Percentiles rank a stretch among this genome's conserved stretches.
These are phyloP conservation scores for Ogataea degrootiae DNA, from an alignment of 805 yeast species.

Conservation along the genomic window DNA sequence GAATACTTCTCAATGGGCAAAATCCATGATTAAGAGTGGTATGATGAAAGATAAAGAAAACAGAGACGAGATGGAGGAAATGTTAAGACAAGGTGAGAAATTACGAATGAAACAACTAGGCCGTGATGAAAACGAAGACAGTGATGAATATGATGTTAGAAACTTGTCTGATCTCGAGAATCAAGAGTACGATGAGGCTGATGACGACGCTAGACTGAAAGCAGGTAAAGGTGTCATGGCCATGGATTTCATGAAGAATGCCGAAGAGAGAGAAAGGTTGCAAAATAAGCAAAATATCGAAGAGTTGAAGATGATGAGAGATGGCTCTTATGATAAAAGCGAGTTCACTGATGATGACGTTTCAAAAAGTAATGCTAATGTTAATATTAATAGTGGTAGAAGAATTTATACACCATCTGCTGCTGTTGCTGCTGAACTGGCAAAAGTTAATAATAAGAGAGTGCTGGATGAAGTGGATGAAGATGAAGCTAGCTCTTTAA, in stretches of 20 bases:
- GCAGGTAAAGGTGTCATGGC: conserved; percentile 86
- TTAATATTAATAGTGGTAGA: conserved; percentile 67
- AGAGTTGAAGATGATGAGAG: conserved; percentile 44
- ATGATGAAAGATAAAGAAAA: conserved; percentile 81
- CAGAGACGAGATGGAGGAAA: conserved; percentile 88
- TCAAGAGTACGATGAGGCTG: conserved; percentile 35
- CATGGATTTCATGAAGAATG: conserved; percentile 95
- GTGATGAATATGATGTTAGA: conserved; percentile 35
- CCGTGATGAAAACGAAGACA: conserved; percentile 41
- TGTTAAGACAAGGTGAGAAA: conserved; percentile 82
- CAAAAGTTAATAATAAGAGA: conserved; percentile 32
- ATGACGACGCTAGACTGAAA: conserved; percentile 34
- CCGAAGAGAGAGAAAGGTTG: conserved; percentile 63
- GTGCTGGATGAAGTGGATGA: conserved; percentile 41
- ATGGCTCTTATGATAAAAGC: conserved; percentile 35
- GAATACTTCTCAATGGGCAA: conserved; percentile 86
- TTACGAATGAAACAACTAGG: conserved; percentile 72
- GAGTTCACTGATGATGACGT: conserved; percentile 32
- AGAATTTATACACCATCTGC: conserved; percentile 71
- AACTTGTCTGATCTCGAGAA: conserved; percentile 49
- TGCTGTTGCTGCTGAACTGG: conserved; percentile 32
- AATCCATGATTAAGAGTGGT: conserved; percentile 83
- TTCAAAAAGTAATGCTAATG: conserved; percentile 37
- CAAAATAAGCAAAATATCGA: conserved; percentile 53
- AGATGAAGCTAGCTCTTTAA: conserved; percentile 46